Conservation (phyloP, 345 rosid genomes). For the Salix arbutifolia region DNA sequence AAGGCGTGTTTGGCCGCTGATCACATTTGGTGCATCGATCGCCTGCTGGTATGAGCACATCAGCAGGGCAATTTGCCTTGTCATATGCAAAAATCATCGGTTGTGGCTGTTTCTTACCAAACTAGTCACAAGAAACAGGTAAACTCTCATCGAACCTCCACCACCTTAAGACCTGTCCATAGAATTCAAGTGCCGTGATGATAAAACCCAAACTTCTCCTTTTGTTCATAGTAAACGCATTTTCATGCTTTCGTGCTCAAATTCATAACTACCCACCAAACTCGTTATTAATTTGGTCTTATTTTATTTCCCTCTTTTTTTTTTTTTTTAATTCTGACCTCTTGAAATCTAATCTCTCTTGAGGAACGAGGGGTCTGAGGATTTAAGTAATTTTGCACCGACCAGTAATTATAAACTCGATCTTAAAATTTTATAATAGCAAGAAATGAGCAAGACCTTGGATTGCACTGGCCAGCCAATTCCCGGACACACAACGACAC, state of each 20-base stretch:
- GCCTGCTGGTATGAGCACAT: constrained; percentile 98
- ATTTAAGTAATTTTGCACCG: not conserved
- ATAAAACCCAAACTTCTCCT: not conserved
- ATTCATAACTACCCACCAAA: constrained; percentile 21
- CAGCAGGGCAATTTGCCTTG: constrained; percentile 69
- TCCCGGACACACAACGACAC: not conserved
- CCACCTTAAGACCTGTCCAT: not conserved
- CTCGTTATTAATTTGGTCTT: not conserved
- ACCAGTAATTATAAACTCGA: not conserved
- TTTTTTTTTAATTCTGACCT: not conserved
- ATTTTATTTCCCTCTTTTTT: not conserved
- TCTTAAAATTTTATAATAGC: not conserved
- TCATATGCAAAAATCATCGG: constrained; percentile 87
- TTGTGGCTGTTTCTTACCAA: constrained; percentile 76
- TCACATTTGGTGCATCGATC: constrained; percentile 78
- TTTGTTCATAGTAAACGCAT: not conserved
- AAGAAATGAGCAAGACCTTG: not conserved
- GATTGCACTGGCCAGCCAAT: not conserved
- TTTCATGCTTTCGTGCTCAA: not conserved
- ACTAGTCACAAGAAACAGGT: constrained; percentile 85
- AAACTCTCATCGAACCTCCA: constrained; percentile 9
- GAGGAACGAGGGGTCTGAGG: not conserved
- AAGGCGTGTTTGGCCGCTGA: constrained; percentile 79
- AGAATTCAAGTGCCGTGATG: not conserved
- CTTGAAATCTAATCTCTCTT: not conserved